Evolutionary conservation across 116 monocot genomes (phyloP).

Genomic region (Papilionanthe hybrid): DNA sequence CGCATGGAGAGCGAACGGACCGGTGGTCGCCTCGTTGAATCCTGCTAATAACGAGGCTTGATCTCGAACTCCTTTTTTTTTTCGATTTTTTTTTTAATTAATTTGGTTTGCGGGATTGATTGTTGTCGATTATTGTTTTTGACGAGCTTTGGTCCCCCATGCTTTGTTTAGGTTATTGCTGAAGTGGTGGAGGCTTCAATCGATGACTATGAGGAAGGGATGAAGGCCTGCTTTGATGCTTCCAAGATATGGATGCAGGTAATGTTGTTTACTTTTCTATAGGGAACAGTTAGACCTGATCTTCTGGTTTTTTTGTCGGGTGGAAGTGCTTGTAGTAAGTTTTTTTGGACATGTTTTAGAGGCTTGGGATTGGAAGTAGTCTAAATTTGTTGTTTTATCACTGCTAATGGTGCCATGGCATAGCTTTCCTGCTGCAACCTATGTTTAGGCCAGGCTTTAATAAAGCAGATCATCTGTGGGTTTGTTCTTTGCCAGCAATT

Average conservation of each 20-base stretch:
- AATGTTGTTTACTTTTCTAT: not conserved
- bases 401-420: not conserved
- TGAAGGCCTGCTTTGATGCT: slow-evolving; percentile 66
- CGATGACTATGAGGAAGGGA: slow-evolving; percentile 68
- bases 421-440: not conserved
- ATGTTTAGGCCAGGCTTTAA: not conserved
- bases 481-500: not conserved
- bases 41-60: slow-evolving; percentile 40
- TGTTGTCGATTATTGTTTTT: not conserved
- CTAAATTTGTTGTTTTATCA: not conserved
- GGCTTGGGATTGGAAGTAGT: not conserved
- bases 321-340: not conserved
- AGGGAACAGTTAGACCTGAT: not conserved
- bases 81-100: not conserved
- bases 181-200: slow-evolving; percentile 81
- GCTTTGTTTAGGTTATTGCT: slow-evolving; percentile 54
- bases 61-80: slow-evolving; percentile 1
- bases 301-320: not conserved
- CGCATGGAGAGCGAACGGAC: slow-evolving; percentile 33
- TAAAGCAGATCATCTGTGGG: not conserved
- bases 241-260: slow-evolving; percentile 94
- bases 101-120: not conserved
- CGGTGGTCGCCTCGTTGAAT: slow-evolving; percentile 30
- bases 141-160: not conserved
- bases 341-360: not conserved